Conservation (phyloP, 148 eudicot genomes). For the Rhododendron vialii region DNA sequence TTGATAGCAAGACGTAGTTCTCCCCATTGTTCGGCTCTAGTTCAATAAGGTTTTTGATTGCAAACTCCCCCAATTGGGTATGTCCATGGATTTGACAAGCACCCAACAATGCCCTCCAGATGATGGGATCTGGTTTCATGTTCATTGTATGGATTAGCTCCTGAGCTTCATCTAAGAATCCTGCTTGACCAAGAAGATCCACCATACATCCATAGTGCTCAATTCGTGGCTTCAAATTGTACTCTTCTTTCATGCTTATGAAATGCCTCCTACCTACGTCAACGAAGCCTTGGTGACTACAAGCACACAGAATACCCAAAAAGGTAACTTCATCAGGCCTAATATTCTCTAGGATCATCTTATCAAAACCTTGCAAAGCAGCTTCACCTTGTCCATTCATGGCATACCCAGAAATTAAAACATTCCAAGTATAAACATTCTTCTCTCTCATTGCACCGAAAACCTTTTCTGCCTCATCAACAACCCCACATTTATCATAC, state of each 20-base stretch:
- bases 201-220: conserved; percentile 43
- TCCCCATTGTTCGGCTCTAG: conserved; percentile 34
- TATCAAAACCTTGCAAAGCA: neutral
- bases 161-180: conserved; percentile 28
- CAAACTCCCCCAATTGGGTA: conserved; percentile 18
- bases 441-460: conserved; percentile 1
- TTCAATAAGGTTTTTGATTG: conserved; percentile 27
- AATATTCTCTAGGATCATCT: neutral
- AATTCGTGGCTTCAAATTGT: conserved; percentile 25
- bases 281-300: conserved; percentile 29
- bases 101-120: conserved; percentile 44
- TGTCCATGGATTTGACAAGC: conserved; percentile 19
- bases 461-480: conserved; percentile 4
- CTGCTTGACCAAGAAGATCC: conserved; percentile 33
- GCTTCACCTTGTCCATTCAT: conserved; percentile 5
- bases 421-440: conserved; percentile 8
- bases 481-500: conserved; percentile 1
- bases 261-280: conserved; percentile 28
- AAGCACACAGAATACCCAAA: conserved; percentile 38
- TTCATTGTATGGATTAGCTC: conserved; percentile 26
- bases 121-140: conserved; percentile 17
- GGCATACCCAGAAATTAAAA: conserved; percentile 3
- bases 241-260: conserved; percentile 28
- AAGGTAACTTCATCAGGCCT: conserved; percentile 32
- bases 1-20: conserved; percentile 26